Base-by-base conservation (phyloP, 106 monocot genomes). In the Hemerocallis citrina region DNA sequence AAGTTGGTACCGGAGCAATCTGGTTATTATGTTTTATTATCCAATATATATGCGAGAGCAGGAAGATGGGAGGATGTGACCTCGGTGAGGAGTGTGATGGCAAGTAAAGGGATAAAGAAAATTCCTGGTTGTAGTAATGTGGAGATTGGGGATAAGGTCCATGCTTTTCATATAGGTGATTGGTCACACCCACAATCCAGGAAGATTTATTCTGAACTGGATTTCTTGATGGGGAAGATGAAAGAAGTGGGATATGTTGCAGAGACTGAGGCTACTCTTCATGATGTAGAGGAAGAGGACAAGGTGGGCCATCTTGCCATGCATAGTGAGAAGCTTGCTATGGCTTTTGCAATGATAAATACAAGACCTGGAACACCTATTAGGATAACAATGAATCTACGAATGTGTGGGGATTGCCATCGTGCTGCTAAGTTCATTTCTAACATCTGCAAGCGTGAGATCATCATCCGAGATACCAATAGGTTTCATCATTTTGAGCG, bases 201-300 rank as follows among this genome's bases (percentile, higher is more conserved):
- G 50, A 61, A 68, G 44, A 87, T 87, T 25, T 81, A 87, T 64
- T 47, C 34, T 10, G 69, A 86, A 49, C 52, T 92, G n/a, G 77
- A 65, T 52, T 48, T 50, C 11, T 49, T 92, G 47, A 63, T 80
- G 44, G 55, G 63, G 41, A 77, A 51, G 43, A 66, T 92, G 65
- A 92, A 75, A 67, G 86, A 86, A 46, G 59, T 64, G 1, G 92
- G 92, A 23, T 92, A 82, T 63, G 64, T 45, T 24, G 67, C 83
- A 6, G 80, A 77, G 21, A 74, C 52, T 4, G 80, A 79, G 41
- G 33, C 74, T 59, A 79, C 91, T 38, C 72, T 92, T 13, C 91
- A 92, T 64, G 90, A 85, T 70, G 76, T 91, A 17, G 90, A 91
- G 68, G 88, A 89, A 55, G 90, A 91, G 57, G 90, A 91, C 65